These are phyloP conservation scores for Penicillium nucicola DNA, from an alignment of 495 filamentous ascomycete genomes.

Conservation along the genomic window DNA sequence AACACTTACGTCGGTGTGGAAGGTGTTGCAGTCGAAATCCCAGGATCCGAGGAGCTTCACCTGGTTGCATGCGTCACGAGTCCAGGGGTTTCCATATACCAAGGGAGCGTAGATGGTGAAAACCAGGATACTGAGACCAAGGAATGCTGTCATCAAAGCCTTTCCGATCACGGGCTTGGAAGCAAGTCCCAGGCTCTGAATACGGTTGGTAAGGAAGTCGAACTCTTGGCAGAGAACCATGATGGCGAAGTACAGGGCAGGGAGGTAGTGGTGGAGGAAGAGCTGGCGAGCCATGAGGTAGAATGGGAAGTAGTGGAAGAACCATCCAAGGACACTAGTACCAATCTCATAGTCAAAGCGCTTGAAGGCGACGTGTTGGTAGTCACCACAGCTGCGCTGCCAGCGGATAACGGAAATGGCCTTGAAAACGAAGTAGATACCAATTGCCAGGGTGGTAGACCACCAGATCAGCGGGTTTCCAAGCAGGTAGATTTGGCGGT, in stretches of 20 bases:
- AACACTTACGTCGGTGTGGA: constrained; percentile 78
- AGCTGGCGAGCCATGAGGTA: constrained; percentile 97
- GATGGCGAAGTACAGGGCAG: constrained; percentile 92
- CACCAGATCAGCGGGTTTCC: constrained; percentile 97
- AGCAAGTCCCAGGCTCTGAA: constrained; percentile 62
- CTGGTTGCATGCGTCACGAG: constrained; percentile 73
- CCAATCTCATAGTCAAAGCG: constrained; percentile 98
- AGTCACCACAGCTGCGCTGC: constrained; percentile 90
- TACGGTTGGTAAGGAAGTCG: constrained; percentile 75
- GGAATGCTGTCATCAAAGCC: constrained; percentile 62
- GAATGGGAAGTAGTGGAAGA: constrained; percentile 96
- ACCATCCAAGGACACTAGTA: constrained; percentile 86
- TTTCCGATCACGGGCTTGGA: constrained; percentile 73
- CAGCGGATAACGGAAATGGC: constrained; percentile 83
- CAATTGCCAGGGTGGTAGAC: constrained; percentile 78
- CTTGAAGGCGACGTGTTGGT: constrained; percentile 75
- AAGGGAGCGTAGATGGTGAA: constrained; percentile 85
- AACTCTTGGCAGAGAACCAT: constrained; percentile 83
- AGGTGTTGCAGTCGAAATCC: constrained; percentile 97
- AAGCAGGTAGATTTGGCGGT: constrained; percentile 93
- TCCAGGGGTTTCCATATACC: constrained; percentile 93
- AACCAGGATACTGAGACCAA: constrained; percentile 67
- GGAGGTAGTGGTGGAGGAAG: constrained; percentile 97
- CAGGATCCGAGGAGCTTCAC: constrained; percentile 86
- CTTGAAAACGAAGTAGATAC: constrained; percentile 78